Base-by-base conservation (phyloP, 805 yeast species). In the Candida ipomoeae region DNA sequence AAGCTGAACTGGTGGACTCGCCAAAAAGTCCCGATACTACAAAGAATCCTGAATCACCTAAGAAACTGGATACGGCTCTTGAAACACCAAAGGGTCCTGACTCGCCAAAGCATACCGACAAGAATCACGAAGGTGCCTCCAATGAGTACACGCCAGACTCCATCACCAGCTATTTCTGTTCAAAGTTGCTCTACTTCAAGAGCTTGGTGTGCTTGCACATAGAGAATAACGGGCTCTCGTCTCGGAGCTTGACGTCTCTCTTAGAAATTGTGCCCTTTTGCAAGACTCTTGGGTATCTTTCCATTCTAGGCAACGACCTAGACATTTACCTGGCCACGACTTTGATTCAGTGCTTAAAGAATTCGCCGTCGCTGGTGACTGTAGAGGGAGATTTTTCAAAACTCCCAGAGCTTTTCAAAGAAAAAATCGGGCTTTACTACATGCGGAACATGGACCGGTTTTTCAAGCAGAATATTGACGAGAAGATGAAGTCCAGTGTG, bases 371-470 rank as follows among this genome's bases (percentile, higher is more conserved):
- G n/a, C 69, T 91, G 42, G 79, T 83, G 46, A 81, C 83, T 14
- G 67, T 89, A 37, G 94, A 86, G 56, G 73, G 87, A 46, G 91
- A 87, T 58, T 76, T 76, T 50, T 83, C 76, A 18, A 67, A 74
- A 18, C 75, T 87, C 56, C 84, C 91, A 11, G 80, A 78, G 48
- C 72, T 77, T 45, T 76, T 85, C 55, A 82, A 80, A 59, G 87
- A 89, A 39, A 79, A 83, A 59, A 79, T 90, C 51, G 94, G 95
- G 1, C 75, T 87, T 40, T 83, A 86, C 58, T 80, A 94, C 44
- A 84, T 91, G 84, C 79, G 85, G 59, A 91, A 91, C 65, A 84
- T 90, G 85, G 89, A 85, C 64, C 58, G 69, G 20, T 73, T 77
- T 47, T 67, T 84, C 48, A 43, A 48, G 5, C 44, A 40, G 23